Evolutionary conservation across 2,329 filamentous ascomycete genomes (phyloP).

Genomic region (Xylaria sp.): DNA sequence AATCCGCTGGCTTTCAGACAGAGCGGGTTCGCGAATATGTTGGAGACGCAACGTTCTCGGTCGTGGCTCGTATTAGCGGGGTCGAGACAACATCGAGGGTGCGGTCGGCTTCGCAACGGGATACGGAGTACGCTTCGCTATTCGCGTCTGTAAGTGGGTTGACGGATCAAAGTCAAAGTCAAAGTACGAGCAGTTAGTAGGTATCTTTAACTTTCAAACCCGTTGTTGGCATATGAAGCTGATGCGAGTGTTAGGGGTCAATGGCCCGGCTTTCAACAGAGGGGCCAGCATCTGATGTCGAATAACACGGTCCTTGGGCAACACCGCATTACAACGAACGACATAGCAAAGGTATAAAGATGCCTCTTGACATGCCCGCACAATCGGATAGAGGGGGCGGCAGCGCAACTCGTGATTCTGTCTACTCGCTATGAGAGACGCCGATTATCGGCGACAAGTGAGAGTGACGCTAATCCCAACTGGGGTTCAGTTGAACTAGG

Average conservation of each 20-base stretch:
- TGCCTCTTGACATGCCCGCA: neutral
- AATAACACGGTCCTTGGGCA: neutral
- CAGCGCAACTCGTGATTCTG: neutral
- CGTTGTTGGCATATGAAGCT: neutral
- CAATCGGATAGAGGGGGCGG: neutral
- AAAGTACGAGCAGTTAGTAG: neutral
- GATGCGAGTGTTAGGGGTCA: slow-evolving; percentile 3
- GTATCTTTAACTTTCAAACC: neutral
- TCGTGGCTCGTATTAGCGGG: neutral
- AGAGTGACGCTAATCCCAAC: slow-evolving; percentile 6
- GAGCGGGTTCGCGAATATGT: neutral
- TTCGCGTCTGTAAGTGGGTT: slow-evolving; percentile 3
- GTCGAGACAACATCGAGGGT: neutral
- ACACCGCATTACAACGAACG: neutral
- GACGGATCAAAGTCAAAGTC: neutral
- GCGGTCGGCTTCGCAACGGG: slow-evolving; percentile 5
- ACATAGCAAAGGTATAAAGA: neutral
- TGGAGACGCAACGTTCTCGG: slow-evolving; percentile 2
- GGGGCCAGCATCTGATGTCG: neutral
- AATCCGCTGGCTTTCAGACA: neutral
- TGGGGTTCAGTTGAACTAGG: slow-evolving; percentile 1
- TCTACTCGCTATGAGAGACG: neutral
- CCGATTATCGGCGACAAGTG: slow-evolving; percentile 16
- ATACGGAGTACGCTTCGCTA: neutral
- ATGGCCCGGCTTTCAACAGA: neutral